Evolutionary conservation across 1,139 yeast species (phyloP).

Genomic region (Nakaseomyces nivariensis): DNA sequence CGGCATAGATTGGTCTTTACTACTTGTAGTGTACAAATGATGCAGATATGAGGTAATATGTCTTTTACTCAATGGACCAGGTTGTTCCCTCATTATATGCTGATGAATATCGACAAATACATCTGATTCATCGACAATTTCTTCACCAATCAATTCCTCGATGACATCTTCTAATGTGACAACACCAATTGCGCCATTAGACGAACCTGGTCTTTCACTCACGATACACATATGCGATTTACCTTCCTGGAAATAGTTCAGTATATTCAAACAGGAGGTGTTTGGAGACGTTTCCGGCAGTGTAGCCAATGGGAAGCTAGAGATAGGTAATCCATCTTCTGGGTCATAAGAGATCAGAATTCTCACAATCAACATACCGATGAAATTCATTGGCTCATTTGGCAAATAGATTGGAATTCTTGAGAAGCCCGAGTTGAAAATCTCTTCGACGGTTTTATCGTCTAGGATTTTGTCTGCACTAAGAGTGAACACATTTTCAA

Average conservation of each 20-base stretch:
- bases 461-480: conserved; percentile 76
- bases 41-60: conserved; percentile 62
- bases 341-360: conserved; percentile 94
- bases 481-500: conserved; percentile 82
- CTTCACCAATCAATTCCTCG: conserved; percentile 96
- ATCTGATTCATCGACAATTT: conserved; percentile 94
- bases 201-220: conserved; percentile 76
- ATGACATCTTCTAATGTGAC: conserved; percentile 92
- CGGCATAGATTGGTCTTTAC: conserved; percentile 4
- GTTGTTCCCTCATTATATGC: conserved; percentile 70
- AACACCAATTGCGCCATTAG: conserved; percentile 83
- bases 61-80: conserved; percentile 75
- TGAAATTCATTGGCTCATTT: conserved; percentile 78
- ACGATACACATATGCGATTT: conserved; percentile 96
- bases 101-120: conserved; percentile 87
- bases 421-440: conserved; percentile 88
- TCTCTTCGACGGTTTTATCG: conserved; percentile 77
- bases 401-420: conserved; percentile 95
- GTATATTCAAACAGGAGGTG: conserved; percentile 85
- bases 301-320: conserved; percentile 90
- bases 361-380: conserved; percentile 90
- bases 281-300: conserved; percentile 88
- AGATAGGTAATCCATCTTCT: conserved; percentile 87
- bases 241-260: conserved; percentile 96
- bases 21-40: conserved; percentile 32